Percentiles rank a stretch among this genome's conserved stretches.
phyloP scores from a whole-genome alignment of 2,329 filamentous ascomycete genomes.

The Penicillium sp. region DNA sequence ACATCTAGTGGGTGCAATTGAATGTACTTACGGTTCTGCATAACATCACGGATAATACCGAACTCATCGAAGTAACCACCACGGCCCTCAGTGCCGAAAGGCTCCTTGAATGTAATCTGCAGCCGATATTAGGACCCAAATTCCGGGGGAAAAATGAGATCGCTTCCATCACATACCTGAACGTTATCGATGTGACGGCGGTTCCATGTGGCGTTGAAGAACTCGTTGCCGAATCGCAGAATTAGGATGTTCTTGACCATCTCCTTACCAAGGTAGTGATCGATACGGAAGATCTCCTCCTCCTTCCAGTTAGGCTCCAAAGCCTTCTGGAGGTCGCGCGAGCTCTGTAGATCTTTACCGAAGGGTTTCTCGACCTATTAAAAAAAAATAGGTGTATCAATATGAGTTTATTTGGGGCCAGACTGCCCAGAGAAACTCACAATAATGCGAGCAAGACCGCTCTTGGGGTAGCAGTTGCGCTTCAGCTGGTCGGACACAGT shows the following conservation, averaged over 20 bases:
- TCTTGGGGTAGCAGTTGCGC: slow-evolving; percentile 91
- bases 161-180: slow-evolving; percentile 53
- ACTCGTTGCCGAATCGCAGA: slow-evolving; percentile 95
- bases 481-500: slow-evolving; percentile 96
- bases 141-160: not conserved
- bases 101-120: slow-evolving; percentile 96
- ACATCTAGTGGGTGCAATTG: not conserved
- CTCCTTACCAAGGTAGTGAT: slow-evolving; percentile 99
- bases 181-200: slow-evolving; percentile 99
- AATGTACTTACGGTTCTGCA: slow-evolving; percentile 79
- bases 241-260: slow-evolving; percentile 99
- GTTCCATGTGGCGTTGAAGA: slow-evolving; percentile 98
- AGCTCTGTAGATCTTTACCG: slow-evolving; percentile 92
- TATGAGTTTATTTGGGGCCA: not conserved
- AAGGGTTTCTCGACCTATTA: slow-evolving; percentile 95
- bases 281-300: slow-evolving; percentile 97
- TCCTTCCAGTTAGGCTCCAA: slow-evolving; percentile 98
- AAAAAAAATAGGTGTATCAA: slow-evolving; percentile 19
- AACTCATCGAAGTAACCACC: slow-evolving; percentile 99
- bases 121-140: slow-evolving; percentile 5
- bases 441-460: slow-evolving; percentile 89
- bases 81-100: slow-evolving; percentile 95
- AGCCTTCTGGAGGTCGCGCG: slow-evolving; percentile 88
- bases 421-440: slow-evolving; percentile 52
- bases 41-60: slow-evolving; percentile 97